Base-by-base conservation (phyloP, 2,329 filamentous ascomycete species). In the Graphiopsis chlorocephala region DNA sequence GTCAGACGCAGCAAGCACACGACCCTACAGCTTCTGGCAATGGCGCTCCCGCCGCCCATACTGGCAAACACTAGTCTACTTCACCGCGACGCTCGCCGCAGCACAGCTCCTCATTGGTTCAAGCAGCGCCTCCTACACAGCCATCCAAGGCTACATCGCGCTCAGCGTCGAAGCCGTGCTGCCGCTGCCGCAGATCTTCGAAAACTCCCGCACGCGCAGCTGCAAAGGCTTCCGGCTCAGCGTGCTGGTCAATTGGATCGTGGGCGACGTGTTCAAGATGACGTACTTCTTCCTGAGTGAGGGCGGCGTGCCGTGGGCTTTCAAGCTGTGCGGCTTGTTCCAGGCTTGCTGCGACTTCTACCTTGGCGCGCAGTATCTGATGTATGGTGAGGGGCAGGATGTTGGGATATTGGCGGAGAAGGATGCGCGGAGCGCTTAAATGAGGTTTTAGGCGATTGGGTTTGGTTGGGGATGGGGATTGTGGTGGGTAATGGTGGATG, bases 231-330 rank as follows among this genome's bases (percentile, higher is more conserved):
- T 96, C 78, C 85, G 91, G 17, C 74, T 92, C 12, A 92, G 88
- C 7, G 88, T 96, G 4, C 80, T 95, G 65, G 85, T 83, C 29
- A 92, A 88, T 75, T 96, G 91, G 91, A 80, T 96, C 61, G 79
- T 89, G 2, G 91, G 91, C 67, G 91, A 96, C 77, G 82, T 85
- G 10, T 92, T 95, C 88, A 96, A 96, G 83, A 90, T 94, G 84
- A 79, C 77, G 64, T 84, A 82, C 68, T 90, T 92, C 72, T 95
- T 94, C 80, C 90, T 93, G 67, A 90, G 88, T 1, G 85, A 89
- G 1, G 85, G 83, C 1, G 86, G 86, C 4, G 78, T 95, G 33
- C 91, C 91, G 0, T 84, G 85, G 84, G 87, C 90, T 1, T 96
- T 95, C 78, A 94, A 94, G 80, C 78, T 92, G 23, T 94, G 91